Evolutionary conservation across 2,329 filamentous ascomycete species (phyloP).

Genomic region (Ophiostoma triangulosporum): DNA sequence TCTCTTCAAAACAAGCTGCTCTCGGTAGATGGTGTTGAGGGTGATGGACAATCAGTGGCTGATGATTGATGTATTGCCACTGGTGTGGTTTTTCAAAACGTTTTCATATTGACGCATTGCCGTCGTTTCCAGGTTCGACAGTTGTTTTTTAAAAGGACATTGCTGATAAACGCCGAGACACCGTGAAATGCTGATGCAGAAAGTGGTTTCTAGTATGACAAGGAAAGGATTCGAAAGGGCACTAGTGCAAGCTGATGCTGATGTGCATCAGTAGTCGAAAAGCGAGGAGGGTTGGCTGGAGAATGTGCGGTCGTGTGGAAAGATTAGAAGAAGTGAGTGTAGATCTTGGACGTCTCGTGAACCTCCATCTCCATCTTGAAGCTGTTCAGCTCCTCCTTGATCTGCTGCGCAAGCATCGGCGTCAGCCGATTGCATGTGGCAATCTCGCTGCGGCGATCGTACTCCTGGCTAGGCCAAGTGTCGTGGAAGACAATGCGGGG

Average conservation of each 20-base stretch:
- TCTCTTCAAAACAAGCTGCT: background rate
- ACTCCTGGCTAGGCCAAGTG: conserved; percentile 90
- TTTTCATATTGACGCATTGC: background rate
- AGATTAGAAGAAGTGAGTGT: conserved; percentile 96
- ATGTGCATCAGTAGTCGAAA: background rate
- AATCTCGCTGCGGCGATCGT: conserved; percentile 89
- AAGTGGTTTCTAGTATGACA: background rate
- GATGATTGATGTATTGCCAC: background rate
- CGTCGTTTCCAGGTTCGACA: background rate
- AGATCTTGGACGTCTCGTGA: conserved; percentile 95
- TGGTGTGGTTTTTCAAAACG: background rate
- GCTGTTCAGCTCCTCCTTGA: conserved; percentile 97
- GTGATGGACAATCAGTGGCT: background rate
- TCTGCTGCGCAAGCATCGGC: conserved; percentile 93
- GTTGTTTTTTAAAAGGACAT: background rate
- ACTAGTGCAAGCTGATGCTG: background rate
- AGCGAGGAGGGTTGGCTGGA: background rate
- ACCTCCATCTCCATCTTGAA: conserved; percentile 99
- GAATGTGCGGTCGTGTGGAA: background rate
- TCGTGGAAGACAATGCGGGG: conserved; percentile 91
- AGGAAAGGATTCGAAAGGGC: background rate
- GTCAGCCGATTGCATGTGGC: conserved; percentile 96
- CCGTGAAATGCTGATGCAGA: background rate
- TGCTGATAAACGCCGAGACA: conserved; percentile 1
- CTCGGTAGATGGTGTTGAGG: background rate